phyloP scores from a whole-genome alignment of 2,329 filamentous ascomycete genomes.

The Xylaria hypoxylon region DNA sequence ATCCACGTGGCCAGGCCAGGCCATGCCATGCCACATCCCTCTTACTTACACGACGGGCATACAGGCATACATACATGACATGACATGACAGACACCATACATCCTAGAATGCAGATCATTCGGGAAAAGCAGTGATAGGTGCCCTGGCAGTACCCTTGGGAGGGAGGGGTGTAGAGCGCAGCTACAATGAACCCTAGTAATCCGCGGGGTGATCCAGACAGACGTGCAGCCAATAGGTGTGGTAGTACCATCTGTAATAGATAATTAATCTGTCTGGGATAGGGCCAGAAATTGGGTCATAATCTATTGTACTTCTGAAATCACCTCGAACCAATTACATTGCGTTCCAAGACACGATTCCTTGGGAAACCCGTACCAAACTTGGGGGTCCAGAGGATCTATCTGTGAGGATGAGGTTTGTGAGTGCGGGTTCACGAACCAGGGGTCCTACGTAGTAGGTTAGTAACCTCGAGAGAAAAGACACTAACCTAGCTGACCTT shows the following conservation, averaged over 20 bases:
- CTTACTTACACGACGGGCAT: not conserved
- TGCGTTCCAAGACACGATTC: conserved; percentile 14
- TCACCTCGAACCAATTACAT: conserved; percentile 24
- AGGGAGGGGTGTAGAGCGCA: conserved; percentile 8
- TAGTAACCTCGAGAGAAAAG: not conserved
- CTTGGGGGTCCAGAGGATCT: conserved; percentile 17
- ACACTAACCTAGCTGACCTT: conserved; percentile 1
- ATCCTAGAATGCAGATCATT: conserved; percentile 27
- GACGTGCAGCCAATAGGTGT: conserved; percentile 1
- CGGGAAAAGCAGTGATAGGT: conserved; percentile 25
- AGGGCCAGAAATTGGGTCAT: not conserved
- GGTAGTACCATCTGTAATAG: not conserved
- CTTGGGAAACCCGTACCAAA: conserved; percentile 21
- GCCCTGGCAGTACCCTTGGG: not conserved
- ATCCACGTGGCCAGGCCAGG: conserved; percentile 33
- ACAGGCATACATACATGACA: not conserved
- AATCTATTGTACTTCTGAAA: conserved; percentile 11
- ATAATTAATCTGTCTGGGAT: conserved; percentile 3
- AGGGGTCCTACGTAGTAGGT: no score
- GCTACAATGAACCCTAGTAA: conserved; percentile 18
- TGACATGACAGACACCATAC: not conserved
- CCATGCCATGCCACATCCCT: no score
- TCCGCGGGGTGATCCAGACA: conserved; percentile 13
- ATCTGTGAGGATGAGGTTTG: conserved; percentile 4
- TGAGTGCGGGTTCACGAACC: not conserved